Conservation (phyloP, 257 asterid genomes). For the Gentiana straminea region DNA sequence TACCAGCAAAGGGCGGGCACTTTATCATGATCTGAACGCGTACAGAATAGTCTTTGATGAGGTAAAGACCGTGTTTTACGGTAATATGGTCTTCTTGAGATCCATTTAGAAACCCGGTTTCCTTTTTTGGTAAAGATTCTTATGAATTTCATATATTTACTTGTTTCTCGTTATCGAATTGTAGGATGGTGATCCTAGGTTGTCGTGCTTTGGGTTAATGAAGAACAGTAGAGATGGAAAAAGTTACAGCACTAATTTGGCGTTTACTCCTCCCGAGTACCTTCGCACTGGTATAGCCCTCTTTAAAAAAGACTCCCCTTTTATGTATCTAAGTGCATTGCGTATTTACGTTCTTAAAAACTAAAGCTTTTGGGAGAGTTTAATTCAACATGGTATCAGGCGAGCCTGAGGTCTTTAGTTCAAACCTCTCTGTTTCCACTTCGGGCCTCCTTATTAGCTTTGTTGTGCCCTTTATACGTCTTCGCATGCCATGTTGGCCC, state of each 20-base stretch:
- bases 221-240: constrained; percentile 67
- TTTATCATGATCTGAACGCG: constrained; percentile 96
- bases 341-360: no score
- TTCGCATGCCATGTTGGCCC: no score
- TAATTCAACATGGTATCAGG: no score
- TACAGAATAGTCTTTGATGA: constrained; percentile 86
- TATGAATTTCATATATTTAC: not conserved
- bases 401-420: no score
- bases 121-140: not conserved
- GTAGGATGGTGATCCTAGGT: constrained; percentile 51
- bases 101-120: not conserved
- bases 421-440: no score
- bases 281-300: constrained; percentile 44
- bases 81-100: not conserved
- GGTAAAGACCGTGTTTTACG: constrained; percentile 29
- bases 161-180: not conserved
- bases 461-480: no score
- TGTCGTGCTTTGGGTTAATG: constrained; percentile 68
- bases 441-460: no score
- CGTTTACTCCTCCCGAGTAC: constrained; percentile 71
- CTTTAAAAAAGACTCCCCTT: no score
- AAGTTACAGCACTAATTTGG: constrained; percentile 65
- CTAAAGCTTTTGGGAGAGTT: no score
- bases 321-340: no score
- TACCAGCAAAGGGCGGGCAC: constrained; percentile 77